A percentile compares a stretch with the other conserved stretches of the same genome.
Conservation (phyloP, 179 eudicot species). For the Silene vulgaris region DNA sequence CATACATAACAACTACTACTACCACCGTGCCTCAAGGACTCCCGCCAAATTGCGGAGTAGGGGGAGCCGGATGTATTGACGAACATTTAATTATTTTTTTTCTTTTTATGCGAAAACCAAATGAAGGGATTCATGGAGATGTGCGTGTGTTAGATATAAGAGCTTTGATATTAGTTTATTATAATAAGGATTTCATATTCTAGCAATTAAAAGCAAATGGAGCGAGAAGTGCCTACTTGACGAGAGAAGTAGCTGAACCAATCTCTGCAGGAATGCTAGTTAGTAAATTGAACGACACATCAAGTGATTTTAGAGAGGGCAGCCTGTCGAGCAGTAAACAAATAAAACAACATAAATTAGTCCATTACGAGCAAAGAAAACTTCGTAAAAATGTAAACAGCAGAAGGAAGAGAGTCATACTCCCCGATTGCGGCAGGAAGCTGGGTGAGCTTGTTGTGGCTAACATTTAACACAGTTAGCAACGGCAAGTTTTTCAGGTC, state of each 20-base stretch:
- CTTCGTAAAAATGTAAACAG: background rate
- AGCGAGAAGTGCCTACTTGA: constrained; percentile 56
- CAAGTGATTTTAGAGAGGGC: constrained; percentile 64
- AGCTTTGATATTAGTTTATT: background rate
- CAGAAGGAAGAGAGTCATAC: constrained; percentile 42
- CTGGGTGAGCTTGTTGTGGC: constrained; percentile 79
- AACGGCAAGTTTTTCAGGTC: constrained; percentile 69
- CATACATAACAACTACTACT: background rate
- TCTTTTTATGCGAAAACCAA: background rate
- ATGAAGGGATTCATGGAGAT: background rate
- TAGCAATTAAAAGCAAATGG: background rate
- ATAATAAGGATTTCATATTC: constrained; percentile 2
- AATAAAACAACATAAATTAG: constrained; percentile 5
- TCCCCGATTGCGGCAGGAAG: constrained; percentile 93
- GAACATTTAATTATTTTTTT: background rate
- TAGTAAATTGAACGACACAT: constrained; percentile 66
- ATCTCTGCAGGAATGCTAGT: constrained; percentile 66
- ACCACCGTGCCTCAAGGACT: background rate
- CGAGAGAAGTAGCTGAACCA: constrained; percentile 75
- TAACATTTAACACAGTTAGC: constrained; percentile 66
- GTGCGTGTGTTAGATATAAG: background rate
- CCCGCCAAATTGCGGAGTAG: background rate
- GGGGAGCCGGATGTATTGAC: background rate
- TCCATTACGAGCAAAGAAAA: constrained; percentile 5
- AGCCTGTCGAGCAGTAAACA: constrained; percentile 45